A percentile compares a stretch with the other conserved stretches of the same genome.
phyloP scores from a whole-genome alignment of 768 basidiomycete species.

The Tephrocybe sp. region DNA sequence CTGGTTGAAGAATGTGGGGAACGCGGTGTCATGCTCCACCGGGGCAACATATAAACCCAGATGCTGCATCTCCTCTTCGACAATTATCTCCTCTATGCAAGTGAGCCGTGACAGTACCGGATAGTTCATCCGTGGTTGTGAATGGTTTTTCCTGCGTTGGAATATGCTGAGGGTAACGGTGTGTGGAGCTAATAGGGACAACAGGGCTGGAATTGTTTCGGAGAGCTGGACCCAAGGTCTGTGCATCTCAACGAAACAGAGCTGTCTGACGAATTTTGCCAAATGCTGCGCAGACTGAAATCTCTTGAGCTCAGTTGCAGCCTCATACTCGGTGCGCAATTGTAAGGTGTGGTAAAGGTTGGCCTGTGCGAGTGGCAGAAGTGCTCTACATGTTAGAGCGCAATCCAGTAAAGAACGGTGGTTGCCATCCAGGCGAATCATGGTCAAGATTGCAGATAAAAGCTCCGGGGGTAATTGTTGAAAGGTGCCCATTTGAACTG shows the following conservation, averaged over 20 bases:
- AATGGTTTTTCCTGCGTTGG: conserved; percentile 3
- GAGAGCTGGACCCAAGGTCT: conserved; percentile 15
- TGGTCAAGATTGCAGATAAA: no score
- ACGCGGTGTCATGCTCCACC: no score
- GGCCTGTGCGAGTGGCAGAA: conserved; percentile 3
- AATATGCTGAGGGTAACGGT: conserved; percentile 10
- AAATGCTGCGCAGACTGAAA: conserved; percentile 10
- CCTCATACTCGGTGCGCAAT: background rate
- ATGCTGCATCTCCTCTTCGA: conserved; percentile 1
- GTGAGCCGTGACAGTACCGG: conserved; percentile 7
- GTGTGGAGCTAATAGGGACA: conserved; percentile 9
- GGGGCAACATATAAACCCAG: no score
- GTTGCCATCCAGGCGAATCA: no score
- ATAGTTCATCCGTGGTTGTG: conserved; percentile 7
- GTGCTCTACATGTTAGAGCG: conserved; percentile 11
- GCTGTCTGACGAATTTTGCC: conserved; percentile 7
- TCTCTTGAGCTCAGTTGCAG: background rate
- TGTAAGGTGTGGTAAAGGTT: conserved; percentile 1
- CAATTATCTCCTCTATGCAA: conserved; percentile 7
- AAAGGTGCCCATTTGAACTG: no score
- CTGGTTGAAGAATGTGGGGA: no score
- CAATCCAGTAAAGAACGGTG: conserved; percentile 2
- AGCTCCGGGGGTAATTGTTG: no score
- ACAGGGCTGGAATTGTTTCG: conserved; percentile 1
- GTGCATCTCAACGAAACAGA: conserved; percentile 8